Percentiles rank a stretch among this genome's conserved stretches.
Conservation (phyloP, 768 basidiomycete genomes). For the Auricularia sp. region DNA sequence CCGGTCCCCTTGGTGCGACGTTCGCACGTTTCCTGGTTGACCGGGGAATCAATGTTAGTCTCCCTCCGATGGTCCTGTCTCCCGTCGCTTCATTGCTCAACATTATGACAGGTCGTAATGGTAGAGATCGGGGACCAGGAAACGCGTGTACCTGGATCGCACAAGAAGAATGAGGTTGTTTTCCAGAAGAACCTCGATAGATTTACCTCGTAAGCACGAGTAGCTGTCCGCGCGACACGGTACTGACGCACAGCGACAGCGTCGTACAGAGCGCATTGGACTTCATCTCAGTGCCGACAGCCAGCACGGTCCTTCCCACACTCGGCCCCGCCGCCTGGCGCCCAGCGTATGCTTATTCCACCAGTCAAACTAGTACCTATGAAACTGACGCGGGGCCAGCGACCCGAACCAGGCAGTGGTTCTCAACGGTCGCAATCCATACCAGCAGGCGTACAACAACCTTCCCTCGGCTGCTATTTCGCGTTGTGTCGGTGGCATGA, state of each 20-base stretch:
- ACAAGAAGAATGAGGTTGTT: constrained; percentile 26
- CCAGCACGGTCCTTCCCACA: constrained; percentile 6
- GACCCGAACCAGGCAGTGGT: not conserved
- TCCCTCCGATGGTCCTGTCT: constrained; percentile 3
- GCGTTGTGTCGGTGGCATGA: constrained; percentile 19
- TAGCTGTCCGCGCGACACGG: no score
- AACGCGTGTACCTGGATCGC: constrained; percentile 10
- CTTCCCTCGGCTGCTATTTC: constrained; percentile 17
- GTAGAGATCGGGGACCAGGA: constrained; percentile 13
- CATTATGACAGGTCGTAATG: constrained; percentile 6
- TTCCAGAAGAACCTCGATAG: constrained; percentile 21
- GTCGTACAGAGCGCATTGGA: constrained; percentile 12
- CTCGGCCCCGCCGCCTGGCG: constrained; percentile 11
- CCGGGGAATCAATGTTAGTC: constrained; percentile 8
- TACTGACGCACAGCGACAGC: not conserved
- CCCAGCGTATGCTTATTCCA: not conserved
- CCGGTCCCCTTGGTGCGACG: constrained; percentile 22
- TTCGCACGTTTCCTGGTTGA: constrained; percentile 19
- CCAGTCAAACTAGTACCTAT: no score
- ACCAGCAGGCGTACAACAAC: constrained; percentile 14
- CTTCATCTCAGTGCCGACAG: constrained; percentile 12
- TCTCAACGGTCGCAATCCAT: constrained; percentile 8
- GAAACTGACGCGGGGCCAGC: constrained; percentile 1
- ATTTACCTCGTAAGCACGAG: not conserved
- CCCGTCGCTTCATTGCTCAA: constrained; percentile 7